Conservation (phyloP, 768 basidiomycete species). For the Gautieria morchelliformis region DNA sequence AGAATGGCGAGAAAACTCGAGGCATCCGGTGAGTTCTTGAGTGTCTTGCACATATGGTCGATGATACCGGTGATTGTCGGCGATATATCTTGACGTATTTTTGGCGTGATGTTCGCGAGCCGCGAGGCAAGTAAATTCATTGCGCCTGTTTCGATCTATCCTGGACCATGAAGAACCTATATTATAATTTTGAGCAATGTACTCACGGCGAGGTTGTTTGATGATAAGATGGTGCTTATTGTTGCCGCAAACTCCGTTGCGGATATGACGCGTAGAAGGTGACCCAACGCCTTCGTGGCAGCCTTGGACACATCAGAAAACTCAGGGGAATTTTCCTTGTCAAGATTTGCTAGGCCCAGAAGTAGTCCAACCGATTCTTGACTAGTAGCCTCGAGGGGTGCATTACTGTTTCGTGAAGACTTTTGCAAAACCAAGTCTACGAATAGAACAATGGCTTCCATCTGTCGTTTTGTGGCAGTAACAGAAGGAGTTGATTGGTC, state of each 20-base stretch:
- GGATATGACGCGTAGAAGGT: conserved; percentile 47
- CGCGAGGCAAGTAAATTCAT: conserved; percentile 62
- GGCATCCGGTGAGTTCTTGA: conserved; percentile 33
- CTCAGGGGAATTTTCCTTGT: not conserved
- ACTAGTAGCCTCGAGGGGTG: not conserved
- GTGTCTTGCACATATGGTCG: conserved; percentile 36
- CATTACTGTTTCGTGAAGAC: conserved; percentile 13
- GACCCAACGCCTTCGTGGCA: not conserved
- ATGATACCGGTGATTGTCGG: conserved; percentile 45
- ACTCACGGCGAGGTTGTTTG: conserved; percentile 43
- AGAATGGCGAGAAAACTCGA: conserved; percentile 40
- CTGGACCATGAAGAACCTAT: conserved; percentile 1
- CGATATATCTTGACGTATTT: conserved; percentile 42
- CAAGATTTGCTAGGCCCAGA: not conserved
- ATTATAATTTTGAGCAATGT: not conserved
- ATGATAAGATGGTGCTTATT: conserved; percentile 44
- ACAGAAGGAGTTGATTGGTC: conserved; percentile 41
- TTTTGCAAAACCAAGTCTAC: conserved; percentile 42
- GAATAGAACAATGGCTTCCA: conserved; percentile 60
- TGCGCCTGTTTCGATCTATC: conserved; percentile 55
- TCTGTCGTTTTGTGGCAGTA: conserved; percentile 43
- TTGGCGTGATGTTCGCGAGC: conserved; percentile 47
- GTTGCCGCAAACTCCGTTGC: conserved; percentile 61
- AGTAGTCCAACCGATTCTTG: conserved; percentile 1
- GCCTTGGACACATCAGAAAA: not conserved